Percentiles rank a stretch among this genome's conserved stretches.
Evolutionary conservation across 2,329 filamentous ascomycete genomes (phyloP).

Genomic region (Cyphellophora attinorum): DNA sequence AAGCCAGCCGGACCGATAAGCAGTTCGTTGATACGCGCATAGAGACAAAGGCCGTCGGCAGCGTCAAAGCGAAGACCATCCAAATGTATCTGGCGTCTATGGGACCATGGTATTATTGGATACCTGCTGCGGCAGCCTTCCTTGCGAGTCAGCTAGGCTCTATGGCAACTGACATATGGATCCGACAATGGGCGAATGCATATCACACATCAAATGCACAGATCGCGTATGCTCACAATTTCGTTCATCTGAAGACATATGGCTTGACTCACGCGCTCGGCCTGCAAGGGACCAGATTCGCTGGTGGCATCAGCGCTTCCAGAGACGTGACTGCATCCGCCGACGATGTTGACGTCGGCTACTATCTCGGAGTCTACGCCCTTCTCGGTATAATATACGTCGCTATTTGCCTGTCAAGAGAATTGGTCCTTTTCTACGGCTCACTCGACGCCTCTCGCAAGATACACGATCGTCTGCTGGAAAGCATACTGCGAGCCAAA

Average conservation of each 20-base stretch:
- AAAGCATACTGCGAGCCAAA: conserved; percentile 72
- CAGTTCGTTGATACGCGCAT: conserved; percentile 37
- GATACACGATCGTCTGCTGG: conserved; percentile 71
- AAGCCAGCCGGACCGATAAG: conserved; percentile 26
- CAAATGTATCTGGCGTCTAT: conserved; percentile 77
- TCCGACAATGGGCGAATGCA: conserved; percentile 87
- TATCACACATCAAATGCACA: conserved; percentile 45
- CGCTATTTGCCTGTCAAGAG: conserved; percentile 68
- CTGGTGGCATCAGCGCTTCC: not conserved
- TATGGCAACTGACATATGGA: conserved; percentile 88
- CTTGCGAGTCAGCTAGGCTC: conserved; percentile 72
- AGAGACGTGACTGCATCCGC: not conserved
- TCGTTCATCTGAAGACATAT: not conserved
- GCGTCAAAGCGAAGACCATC: conserved; percentile 81
- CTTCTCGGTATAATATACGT: conserved; percentile 69
- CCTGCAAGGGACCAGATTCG: conserved; percentile 1
- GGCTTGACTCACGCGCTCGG: not conserved
- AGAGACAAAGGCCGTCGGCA: conserved; percentile 74
- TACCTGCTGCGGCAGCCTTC: conserved; percentile 65
- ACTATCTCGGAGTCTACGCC: conserved; percentile 78
- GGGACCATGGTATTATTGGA: conserved; percentile 97
- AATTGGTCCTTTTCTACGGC: conserved; percentile 84
- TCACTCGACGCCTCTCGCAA: conserved; percentile 79
- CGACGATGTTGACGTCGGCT: conserved; percentile 61
- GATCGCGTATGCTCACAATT: not conserved